Percentiles rank a stretch among this genome's conserved stretches.
phyloP scores from a whole-genome alignment of 805 yeast species.

The Barnettozyma botsteinii region DNA sequence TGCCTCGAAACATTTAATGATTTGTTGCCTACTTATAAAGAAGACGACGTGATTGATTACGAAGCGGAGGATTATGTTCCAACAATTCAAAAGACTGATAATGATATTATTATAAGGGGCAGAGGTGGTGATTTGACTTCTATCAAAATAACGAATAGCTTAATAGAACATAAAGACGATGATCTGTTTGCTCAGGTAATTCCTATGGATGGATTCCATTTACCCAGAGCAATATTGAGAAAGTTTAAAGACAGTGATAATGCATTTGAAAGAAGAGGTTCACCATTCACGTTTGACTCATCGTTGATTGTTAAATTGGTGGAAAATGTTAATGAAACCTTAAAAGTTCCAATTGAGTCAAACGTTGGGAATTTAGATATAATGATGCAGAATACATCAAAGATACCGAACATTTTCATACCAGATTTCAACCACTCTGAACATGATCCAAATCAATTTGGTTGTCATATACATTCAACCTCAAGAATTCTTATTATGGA shows the following conservation, averaged over 20 bases:
- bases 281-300: conserved; percentile 79
- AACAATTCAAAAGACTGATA: conserved; percentile 7
- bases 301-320: conserved; percentile 11
- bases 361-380: conserved; percentile 11
- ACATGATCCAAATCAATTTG: conserved; percentile 16
- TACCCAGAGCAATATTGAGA: conserved; percentile 44
- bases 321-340: conserved; percentile 13
- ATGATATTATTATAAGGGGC: conserved; percentile 16
- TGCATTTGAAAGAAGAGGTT: conserved; percentile 68
- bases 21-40: conserved; percentile 10
- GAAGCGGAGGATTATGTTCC: conserved; percentile 20
- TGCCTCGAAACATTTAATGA: conserved; percentile 6
- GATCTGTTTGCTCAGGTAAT: conserved; percentile 38
- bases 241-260: conserved; percentile 46
- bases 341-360: conserved; percentile 6
- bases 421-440: conserved; percentile 16
- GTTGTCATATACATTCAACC: conserved; percentile 8
- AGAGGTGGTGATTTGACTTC: conserved; percentile 24
- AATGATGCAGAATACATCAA: background rate
- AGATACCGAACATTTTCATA: conserved; percentile 35
- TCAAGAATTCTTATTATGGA: conserved; percentile 17
- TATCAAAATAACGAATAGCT: conserved; percentile 10
- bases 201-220: conserved; percentile 77
- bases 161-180: background rate
- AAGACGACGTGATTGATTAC: conserved; percentile 7